These are phyloP conservation scores for Wallacemonas rigidus DNA, from an alignment of 208 protist genomes.

Conservation along the genomic window DNA sequence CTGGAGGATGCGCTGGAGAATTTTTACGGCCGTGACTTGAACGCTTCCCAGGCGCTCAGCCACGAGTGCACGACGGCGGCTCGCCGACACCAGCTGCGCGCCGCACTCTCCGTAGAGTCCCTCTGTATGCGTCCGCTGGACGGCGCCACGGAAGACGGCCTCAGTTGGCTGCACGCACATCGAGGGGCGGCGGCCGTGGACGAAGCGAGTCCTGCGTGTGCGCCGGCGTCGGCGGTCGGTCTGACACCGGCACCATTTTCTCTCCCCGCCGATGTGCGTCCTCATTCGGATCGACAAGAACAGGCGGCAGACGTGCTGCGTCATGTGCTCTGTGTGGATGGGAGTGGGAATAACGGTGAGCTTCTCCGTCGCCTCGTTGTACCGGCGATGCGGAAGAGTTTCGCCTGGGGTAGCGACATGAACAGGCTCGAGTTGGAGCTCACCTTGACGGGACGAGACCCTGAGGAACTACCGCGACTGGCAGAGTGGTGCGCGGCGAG, in stretches of 20 bases:
- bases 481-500: conserved; percentile 64
- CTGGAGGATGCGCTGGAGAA: conserved; percentile 32
- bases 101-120: conserved; percentile 45
- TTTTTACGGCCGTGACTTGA: conserved; percentile 33
- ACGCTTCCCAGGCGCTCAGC: neutral
- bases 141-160: conserved; percentile 14
- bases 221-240: conserved; percentile 24
- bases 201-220: conserved; percentile 20
- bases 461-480: conserved; percentile 55
- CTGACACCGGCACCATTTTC: conserved; percentile 16
- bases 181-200: neutral
- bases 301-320: conserved; percentile 38
- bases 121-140: conserved; percentile 60
- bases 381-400: conserved; percentile 41
- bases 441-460: conserved; percentile 50
- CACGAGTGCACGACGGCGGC: neutral
- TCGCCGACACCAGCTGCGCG: neutral
- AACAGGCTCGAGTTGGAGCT: conserved; percentile 73
- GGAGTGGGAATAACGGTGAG: conserved; percentile 40
- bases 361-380: conserved; percentile 52
- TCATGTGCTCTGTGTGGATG: conserved; percentile 48
- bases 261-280: neutral
- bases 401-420: conserved; percentile 23
- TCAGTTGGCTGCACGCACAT: neutral
- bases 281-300: conserved; percentile 1